Conservation (phyloP, 2,329 filamentous ascomycete species). For the Nemania sp. region DNA sequence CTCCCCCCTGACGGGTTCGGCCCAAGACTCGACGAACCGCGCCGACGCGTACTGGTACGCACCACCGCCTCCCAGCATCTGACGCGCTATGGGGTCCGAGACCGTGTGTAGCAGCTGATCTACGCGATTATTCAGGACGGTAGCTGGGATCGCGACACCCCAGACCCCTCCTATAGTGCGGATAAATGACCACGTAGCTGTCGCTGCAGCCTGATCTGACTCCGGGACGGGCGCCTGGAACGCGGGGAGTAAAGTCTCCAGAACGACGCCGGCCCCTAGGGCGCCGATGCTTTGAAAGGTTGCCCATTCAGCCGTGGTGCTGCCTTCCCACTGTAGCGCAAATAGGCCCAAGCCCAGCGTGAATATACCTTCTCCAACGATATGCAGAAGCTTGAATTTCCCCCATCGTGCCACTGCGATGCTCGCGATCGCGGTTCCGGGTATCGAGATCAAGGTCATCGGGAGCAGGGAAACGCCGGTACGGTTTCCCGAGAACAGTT, state of each 20-base stretch:
- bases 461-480: conserved; percentile 46
- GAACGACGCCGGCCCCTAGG: conserved; percentile 52
- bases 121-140: conserved; percentile 50
- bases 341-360: conserved; percentile 54
- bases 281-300: conserved; percentile 53
- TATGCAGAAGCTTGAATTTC: conserved; percentile 52
- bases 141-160: conserved; percentile 56
- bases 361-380: conserved; percentile 48
- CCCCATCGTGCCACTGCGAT: conserved; percentile 43
- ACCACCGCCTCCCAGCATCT: no score
- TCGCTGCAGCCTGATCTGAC: conserved; percentile 48
- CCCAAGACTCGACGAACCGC: no score
- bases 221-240: conserved; percentile 53
- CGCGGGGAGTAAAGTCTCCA: conserved; percentile 56
- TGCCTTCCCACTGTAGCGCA: conserved; percentile 45
- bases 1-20: no score
- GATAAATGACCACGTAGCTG: conserved; percentile 55
- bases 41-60: no score
- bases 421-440: neutral
- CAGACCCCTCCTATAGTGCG: conserved; percentile 57
- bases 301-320: conserved; percentile 51
- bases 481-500: conserved; percentile 45
- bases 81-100: neutral
- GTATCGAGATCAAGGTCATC: neutral
- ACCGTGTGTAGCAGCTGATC: neutral